Evolutionary conservation across 2,329 filamentous ascomycete species (phyloP).

Genomic region (Microsporum canis): DNA sequence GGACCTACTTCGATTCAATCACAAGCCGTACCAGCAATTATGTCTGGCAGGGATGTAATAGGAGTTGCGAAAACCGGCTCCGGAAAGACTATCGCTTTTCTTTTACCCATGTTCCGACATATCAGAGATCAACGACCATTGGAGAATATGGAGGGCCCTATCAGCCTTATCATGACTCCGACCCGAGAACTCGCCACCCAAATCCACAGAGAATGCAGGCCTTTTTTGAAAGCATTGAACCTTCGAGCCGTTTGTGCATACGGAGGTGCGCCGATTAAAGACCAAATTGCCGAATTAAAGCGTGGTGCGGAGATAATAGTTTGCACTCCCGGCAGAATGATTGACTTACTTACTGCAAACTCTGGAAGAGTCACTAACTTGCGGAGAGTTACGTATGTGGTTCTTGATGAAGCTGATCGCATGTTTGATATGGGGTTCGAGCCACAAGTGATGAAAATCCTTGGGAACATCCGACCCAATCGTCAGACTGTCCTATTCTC

Average conservation of each 20-base stretch:
- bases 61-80: conserved; percentile 96
- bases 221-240: conserved; percentile 76
- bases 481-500: conserved; percentile 93
- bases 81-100: conserved; percentile 91
- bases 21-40: conserved; percentile 86
- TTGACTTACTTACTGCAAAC: conserved; percentile 87
- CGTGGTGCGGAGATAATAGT: conserved; percentile 91
- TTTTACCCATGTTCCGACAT: conserved; percentile 94
- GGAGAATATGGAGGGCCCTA: conserved; percentile 72
- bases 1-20: conserved; percentile 88
- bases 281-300: conserved; percentile 94
- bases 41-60: conserved; percentile 91
- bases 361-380: conserved; percentile 89
- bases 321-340: conserved; percentile 88
- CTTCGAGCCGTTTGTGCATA: conserved; percentile 86
- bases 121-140: conserved; percentile 85
- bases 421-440: conserved; percentile 99
- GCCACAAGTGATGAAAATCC: conserved; percentile 93
- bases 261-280: conserved; percentile 88
- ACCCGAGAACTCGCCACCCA: conserved; percentile 89
- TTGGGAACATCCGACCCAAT: conserved; percentile 81
- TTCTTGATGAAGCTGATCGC: conserved; percentile 91
- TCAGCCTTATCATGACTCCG: conserved; percentile 82
- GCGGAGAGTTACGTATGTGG: conserved; percentile 78
- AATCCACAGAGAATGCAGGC: conserved; percentile 88